Evolutionary conservation across 805 yeast species (phyloP).

Genomic region (Ogataea zsoltii): DNA sequence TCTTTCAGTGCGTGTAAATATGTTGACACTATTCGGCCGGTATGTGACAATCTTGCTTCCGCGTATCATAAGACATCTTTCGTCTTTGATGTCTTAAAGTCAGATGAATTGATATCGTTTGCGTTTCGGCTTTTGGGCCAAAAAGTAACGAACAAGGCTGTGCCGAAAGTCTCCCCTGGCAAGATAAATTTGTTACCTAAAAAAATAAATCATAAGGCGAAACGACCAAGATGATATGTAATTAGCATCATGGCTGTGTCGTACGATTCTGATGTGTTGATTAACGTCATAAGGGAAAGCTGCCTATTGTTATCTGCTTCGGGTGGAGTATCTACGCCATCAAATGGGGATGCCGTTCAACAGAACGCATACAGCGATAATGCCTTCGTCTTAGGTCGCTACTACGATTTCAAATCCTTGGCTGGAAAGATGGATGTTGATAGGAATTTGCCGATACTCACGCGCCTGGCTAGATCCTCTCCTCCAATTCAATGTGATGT

Average conservation of each 20-base stretch:
- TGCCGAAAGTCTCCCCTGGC: too few species aligned
- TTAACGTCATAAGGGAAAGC: constrained; percentile 22
- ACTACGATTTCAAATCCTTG: background rate
- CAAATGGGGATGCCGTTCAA: background rate
- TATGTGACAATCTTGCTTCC: too few species aligned
- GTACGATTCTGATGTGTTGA: constrained; percentile 33
- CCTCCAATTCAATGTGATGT: constrained; percentile 1
- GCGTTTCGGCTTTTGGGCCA: too few species aligned
- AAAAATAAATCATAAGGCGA: too few species aligned
- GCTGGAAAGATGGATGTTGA: background rate
- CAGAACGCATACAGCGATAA: background rate
- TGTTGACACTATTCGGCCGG: too few species aligned
- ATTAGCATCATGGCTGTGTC: constrained; percentile 29
- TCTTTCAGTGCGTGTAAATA: too few species aligned
- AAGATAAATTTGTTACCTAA: too few species aligned
- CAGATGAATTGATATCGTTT: too few species aligned
- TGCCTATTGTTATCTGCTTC: constrained; percentile 5
- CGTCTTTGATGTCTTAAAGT: too few species aligned
- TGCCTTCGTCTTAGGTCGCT: background rate
- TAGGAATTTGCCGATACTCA: background rate
- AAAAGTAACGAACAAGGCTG: too few species aligned
- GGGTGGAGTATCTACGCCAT: background rate
- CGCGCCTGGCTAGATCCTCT: background rate
- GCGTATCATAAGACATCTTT: too few species aligned
- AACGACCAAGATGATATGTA: too few species aligned